Percentiles rank a stretch among this genome's conserved stretches.
Conservation (phyloP, 306 rosid species). For the Prunus kanzakura region DNA sequence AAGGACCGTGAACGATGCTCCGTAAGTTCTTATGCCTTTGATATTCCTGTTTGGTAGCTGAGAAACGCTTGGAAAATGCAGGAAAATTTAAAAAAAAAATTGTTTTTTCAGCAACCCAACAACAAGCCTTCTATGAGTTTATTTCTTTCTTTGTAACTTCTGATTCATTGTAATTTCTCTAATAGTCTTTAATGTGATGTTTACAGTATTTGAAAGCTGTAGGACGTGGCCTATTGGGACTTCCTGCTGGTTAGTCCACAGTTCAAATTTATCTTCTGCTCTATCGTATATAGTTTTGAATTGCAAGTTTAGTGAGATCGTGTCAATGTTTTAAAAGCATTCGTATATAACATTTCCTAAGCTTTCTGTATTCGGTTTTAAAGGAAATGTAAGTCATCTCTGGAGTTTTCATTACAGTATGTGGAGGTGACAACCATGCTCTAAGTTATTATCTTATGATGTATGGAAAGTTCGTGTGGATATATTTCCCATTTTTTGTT, state of each 20-base stretch:
- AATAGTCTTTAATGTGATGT: neutral
- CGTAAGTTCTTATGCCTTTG: constrained; percentile 16
- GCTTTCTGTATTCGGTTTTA: neutral
- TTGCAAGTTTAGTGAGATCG: neutral
- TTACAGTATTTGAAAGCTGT: constrained; percentile 70
- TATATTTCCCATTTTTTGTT: too few species aligned
- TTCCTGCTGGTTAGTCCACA: constrained; percentile 67
- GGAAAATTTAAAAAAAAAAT: neutral
- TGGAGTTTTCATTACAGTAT: neutral
- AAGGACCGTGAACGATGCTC: constrained; percentile 34
- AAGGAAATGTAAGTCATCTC: too few species aligned
- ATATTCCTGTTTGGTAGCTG: neutral
- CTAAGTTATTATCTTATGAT: neutral
- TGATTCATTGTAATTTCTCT: neutral
- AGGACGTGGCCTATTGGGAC: constrained; percentile 71
- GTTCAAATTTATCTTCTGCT: neutral
- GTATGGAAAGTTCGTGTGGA: too few species aligned
- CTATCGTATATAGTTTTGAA: neutral
- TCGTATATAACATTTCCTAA: neutral
- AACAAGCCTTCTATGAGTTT: neutral
- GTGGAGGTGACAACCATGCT: neutral
- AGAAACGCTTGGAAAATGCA: neutral
- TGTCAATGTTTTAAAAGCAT: neutral
- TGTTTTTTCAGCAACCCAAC: neutral
- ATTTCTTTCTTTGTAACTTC: neutral